Percentiles rank a stretch among this genome's conserved stretches.
Conservation (phyloP, 2,329 filamentous ascomycete species). For the Paracamarosporium sp. region DNA sequence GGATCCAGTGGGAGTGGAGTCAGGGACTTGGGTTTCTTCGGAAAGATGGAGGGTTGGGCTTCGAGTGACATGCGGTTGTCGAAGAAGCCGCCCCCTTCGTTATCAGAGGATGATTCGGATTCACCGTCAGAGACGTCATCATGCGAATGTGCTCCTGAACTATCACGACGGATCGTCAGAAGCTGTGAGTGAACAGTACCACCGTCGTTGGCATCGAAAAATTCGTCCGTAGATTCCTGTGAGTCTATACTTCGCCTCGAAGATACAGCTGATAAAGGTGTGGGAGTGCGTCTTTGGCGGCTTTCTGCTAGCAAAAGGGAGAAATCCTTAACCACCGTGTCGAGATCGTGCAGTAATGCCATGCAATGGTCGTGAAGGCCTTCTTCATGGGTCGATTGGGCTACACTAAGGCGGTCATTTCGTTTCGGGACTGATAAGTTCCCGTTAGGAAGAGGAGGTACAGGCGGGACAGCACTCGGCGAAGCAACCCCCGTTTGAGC, state of each 20-base stretch:
- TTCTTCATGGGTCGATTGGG: slow-evolving; percentile 60
- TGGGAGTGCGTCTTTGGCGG: slow-evolving; percentile 73
- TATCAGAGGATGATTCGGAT: slow-evolving; percentile 69
- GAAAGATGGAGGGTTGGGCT: slow-evolving; percentile 66
- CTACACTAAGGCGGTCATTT: slow-evolving; percentile 25
- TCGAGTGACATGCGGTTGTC: slow-evolving; percentile 43
- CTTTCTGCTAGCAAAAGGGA: slow-evolving; percentile 77
- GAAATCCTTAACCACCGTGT: slow-evolving; percentile 84
- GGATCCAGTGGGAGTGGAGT: slow-evolving; percentile 76
- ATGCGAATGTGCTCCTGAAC: slow-evolving; percentile 57
- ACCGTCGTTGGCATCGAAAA: slow-evolving; percentile 83
- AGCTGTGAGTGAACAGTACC: slow-evolving; percentile 63
- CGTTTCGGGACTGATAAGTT: slow-evolving; percentile 46
- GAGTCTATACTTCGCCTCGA: slow-evolving; percentile 80
- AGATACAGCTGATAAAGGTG: slow-evolving; percentile 48
- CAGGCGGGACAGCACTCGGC: slow-evolving; percentile 45
- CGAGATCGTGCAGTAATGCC: slow-evolving; percentile 82
- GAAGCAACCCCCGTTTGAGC: slow-evolving; percentile 60
- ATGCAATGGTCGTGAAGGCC: slow-evolving; percentile 83
- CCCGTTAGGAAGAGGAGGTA: slow-evolving; percentile 36
- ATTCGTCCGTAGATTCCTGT: slow-evolving; percentile 77
- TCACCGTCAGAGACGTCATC: slow-evolving; percentile 58
- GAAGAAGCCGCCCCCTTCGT: slow-evolving; percentile 55
- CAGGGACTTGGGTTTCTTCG: slow-evolving; percentile 76
- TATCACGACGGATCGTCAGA: slow-evolving; percentile 74